A percentile compares a stretch with the other conserved stretches of the same genome.
Evolutionary conservation across 805 yeast species (phyloP).

Genomic region (Ogataea nakhonphanomensis): DNA sequence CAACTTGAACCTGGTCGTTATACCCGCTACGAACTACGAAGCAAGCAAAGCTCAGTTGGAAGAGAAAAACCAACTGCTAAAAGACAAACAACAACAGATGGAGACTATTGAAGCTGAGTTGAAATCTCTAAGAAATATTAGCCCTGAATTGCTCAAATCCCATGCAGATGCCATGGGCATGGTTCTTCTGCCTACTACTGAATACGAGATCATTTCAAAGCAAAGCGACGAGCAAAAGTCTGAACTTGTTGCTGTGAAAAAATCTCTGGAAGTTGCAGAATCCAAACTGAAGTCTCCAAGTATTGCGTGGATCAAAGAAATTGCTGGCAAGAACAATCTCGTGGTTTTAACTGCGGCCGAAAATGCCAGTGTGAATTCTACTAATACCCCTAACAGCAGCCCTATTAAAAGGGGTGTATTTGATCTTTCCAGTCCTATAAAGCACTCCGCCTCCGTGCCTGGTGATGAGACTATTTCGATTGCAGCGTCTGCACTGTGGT

Average conservation of each 20-base stretch:
- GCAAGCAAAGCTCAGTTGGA: not conserved
- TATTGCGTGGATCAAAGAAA: slow-evolving; percentile 21
- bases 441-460: slow-evolving; percentile 20
- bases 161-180: slow-evolving; percentile 23
- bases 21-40: slow-evolving; percentile 9
- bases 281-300: slow-evolving; percentile 26
- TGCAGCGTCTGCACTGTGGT: slow-evolving; percentile 27
- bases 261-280: slow-evolving; percentile 3
- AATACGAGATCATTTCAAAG: slow-evolving; percentile 7
- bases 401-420: not conserved
- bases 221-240: slow-evolving; percentile 1
- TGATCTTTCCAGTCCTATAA: slow-evolving; percentile 5
- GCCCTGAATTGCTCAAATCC: slow-evolving; percentile 29
- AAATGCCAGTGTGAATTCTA: not conserved
- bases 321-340: slow-evolving; percentile 19
- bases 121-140: not conserved
- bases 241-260: not conserved
- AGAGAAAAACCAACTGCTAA: too few species aligned
- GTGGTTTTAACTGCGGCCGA: slow-evolving; percentile 6
- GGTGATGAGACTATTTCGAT: slow-evolving; percentile 37
- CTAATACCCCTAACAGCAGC: slow-evolving; percentile 3
- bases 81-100: not conserved
- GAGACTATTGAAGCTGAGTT: not conserved
- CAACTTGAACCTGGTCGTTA: slow-evolving; percentile 23
- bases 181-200: slow-evolving; percentile 9